A percentile compares a stretch with the other conserved stretches of the same genome.
These are phyloP conservation scores for Aegilops bicornis DNA, from an alignment of 176 grass and related monocot species.

Conservation along the genomic window DNA sequence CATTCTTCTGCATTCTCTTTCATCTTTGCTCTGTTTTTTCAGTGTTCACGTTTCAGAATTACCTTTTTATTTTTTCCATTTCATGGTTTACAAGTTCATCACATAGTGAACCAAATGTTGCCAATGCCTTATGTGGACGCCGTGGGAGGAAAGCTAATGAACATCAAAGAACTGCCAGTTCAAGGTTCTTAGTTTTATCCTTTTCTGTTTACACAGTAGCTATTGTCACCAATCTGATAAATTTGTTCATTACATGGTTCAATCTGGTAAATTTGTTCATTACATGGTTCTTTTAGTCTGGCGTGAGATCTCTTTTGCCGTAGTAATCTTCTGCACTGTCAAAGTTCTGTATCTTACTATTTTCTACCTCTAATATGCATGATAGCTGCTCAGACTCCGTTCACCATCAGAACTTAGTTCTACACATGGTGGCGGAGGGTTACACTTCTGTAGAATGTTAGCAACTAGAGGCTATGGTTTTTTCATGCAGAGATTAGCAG, in stretches of 20 bases:
- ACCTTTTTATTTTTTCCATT: conserved; percentile 9
- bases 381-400: neutral
- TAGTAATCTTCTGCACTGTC: neutral
- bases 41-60: conserved; percentile 23
- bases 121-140: conserved; percentile 73
- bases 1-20: neutral
- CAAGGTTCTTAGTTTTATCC: conserved; percentile 68
- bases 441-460: neutral
- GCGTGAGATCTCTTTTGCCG: conserved; percentile 4
- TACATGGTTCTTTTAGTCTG: conserved; percentile 4
- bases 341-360: neutral
- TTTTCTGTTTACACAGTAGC: conserved; percentile 21
- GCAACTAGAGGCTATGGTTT: neutral
- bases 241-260: neutral
- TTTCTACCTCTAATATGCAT: conserved; percentile 1
- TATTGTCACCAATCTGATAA: conserved; percentile 4
- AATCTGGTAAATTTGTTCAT: neutral
- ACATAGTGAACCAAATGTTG: conserved; percentile 86
- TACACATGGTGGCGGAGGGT: neutral
- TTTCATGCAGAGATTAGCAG: neutral
- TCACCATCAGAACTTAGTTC: neutral
- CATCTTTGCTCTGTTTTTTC: conserved; percentile 7
- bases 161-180: conserved; percentile 87
- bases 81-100: conserved; percentile 57
- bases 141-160: conserved; percentile 70